These are phyloP conservation scores for Mycena kentingensis DNA, from an alignment of 768 basidiomycete species.

Conservation along the genomic window DNA sequence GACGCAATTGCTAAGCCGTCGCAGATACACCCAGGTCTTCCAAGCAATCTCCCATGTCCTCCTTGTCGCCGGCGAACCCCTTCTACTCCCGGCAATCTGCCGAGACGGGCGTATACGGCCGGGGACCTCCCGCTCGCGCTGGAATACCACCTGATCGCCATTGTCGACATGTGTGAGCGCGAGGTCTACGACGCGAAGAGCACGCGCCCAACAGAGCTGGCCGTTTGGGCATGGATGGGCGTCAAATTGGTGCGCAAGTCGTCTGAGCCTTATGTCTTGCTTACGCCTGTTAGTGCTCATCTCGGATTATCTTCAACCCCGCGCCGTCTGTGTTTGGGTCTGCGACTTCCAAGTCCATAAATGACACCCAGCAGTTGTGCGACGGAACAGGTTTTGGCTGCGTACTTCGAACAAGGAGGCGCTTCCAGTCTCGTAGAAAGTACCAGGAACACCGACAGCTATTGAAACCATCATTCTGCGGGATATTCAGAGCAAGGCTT, in stretches of 20 bases:
- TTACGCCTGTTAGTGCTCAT: conserved; percentile 51
- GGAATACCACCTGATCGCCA: conserved; percentile 77
- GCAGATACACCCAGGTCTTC: conserved; percentile 71
- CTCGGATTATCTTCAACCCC: conserved; percentile 49
- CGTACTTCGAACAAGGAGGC: conserved; percentile 55
- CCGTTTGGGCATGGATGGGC: conserved; percentile 79
- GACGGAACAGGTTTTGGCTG: conserved; percentile 66
- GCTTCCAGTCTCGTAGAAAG: conserved; percentile 89
- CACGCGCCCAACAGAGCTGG: conserved; percentile 53
- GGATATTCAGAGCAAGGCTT: conserved; percentile 99
- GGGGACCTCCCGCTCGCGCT: conserved; percentile 75
- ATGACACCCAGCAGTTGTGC: conserved; percentile 69
- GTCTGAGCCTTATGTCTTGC: conserved; percentile 28
- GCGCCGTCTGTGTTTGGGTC: conserved; percentile 60
- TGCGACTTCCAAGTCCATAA: conserved; percentile 54
- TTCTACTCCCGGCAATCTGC: conserved; percentile 83
- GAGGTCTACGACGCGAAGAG: conserved; percentile 47
- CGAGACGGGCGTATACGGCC: conserved; percentile 83
- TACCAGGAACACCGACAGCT: conserved; percentile 98
- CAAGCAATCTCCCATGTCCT: conserved; percentile 81
- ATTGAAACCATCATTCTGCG: conserved; percentile 99
- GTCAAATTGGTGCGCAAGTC: conserved; percentile 62
- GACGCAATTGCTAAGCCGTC: conserved; percentile 41
- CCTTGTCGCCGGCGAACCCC: conserved; percentile 81
- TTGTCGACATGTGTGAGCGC: conserved; percentile 74